Conservation (phyloP, 2,329 filamentous ascomycete genomes). For the Paecilomyces formosus region DNA sequence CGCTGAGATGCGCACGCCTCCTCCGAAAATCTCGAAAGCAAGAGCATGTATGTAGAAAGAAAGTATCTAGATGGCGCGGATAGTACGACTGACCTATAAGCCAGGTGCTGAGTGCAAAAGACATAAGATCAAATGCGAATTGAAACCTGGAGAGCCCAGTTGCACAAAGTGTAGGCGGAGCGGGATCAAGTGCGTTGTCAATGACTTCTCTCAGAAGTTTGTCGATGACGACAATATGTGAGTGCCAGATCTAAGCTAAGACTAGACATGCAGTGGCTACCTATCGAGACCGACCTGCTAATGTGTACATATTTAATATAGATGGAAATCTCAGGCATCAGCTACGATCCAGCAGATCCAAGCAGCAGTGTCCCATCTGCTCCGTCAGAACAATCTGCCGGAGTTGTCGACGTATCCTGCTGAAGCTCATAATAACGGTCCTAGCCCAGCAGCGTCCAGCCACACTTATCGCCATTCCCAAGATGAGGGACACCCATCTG, state of each 20-base stretch:
- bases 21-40: constrained; percentile 33
- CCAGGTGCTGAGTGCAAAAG: constrained; percentile 44
- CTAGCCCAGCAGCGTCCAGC: constrained; percentile 21
- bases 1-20: constrained; percentile 12
- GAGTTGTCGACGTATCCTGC: constrained; percentile 32
- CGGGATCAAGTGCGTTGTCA: constrained; percentile 46
- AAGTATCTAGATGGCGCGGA: constrained; percentile 1
- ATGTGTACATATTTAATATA: constrained; percentile 9
- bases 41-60: constrained; percentile 29
- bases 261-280: not conserved
- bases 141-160: constrained; percentile 38
- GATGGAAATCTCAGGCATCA: constrained; percentile 40
- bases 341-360: constrained; percentile 37
- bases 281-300: not conserved
- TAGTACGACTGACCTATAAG: not conserved
- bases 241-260: constrained; percentile 14
- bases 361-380: constrained; percentile 38
- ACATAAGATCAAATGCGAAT: constrained; percentile 50
- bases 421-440: constrained; percentile 17
- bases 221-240: constrained; percentile 48
- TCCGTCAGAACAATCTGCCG: constrained; percentile 36
- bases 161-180: constrained; percentile 46
- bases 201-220: constrained; percentile 50
- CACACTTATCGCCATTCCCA: constrained; percentile 17
- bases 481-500: constrained; percentile 20